Conservation (phyloP, 2,329 filamentous ascomycete species). For the Tolypocladium sp. region DNA sequence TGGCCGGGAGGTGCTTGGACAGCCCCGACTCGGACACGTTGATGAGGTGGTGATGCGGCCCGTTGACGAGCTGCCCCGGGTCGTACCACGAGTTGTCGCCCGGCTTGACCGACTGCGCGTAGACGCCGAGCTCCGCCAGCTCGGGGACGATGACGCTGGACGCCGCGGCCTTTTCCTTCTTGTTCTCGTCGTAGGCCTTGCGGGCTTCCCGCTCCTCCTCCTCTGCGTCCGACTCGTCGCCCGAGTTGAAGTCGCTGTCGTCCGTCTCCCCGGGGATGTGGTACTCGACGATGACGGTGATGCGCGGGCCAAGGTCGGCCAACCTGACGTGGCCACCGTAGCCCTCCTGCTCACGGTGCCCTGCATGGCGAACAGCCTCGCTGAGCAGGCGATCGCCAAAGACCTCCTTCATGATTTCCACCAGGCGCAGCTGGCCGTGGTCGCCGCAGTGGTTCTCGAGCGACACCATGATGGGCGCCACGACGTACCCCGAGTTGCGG, state of each 20-base stretch:
- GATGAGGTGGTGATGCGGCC: constrained; percentile 56
- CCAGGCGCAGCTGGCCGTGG: constrained; percentile 51
- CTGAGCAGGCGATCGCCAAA: constrained; percentile 52
- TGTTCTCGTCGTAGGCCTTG: constrained; percentile 43
- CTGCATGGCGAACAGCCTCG: constrained; percentile 46
- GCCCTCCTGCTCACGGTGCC: constrained; percentile 43
- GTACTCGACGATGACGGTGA: constrained; percentile 60
- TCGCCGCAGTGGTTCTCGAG: constrained; percentile 58
- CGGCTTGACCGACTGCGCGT: constrained; percentile 62
- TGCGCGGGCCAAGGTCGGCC: constrained; percentile 50
- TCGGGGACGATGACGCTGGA: constrained; percentile 50
- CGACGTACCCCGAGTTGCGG: constrained; percentile 24
- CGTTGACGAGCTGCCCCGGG: constrained; percentile 36
- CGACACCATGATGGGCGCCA: constrained; percentile 53
- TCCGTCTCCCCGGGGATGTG: constrained; percentile 45
- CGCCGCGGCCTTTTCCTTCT: constrained; percentile 38
- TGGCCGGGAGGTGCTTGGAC: constrained; percentile 37
- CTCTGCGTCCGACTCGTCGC: constrained; percentile 29
- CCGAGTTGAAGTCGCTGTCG: constrained; percentile 23
- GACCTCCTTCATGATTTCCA: constrained; percentile 56
- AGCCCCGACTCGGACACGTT: constrained; percentile 60
- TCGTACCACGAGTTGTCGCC: constrained; percentile 57
- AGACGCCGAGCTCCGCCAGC: constrained; percentile 56
- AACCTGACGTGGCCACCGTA: constrained; percentile 45
- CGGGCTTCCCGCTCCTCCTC: constrained; percentile 36